phyloP scores from a whole-genome alignment of 805 yeast genomes.

The Starmerella stigmatis region DNA sequence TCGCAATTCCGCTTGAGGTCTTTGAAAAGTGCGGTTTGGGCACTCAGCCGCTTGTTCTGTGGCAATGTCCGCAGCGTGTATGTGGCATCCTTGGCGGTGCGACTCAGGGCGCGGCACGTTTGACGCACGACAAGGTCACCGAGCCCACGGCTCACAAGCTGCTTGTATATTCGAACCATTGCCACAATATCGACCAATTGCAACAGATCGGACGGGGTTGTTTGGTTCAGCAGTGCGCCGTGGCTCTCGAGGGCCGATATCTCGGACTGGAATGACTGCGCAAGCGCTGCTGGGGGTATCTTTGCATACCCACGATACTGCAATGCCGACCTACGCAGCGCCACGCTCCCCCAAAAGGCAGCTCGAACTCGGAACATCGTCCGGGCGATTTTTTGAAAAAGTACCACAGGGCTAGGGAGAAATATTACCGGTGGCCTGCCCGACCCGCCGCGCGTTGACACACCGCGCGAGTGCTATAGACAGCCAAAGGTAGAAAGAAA shows the following conservation, averaged over 20 bases:
- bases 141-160: slow-evolving; percentile 7
- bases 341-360: neutral
- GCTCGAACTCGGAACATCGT: neutral
- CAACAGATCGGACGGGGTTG: slow-evolving; percentile 14
- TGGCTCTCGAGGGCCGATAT: slow-evolving; percentile 11
- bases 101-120: slow-evolving; percentile 17
- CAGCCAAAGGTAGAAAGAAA: too few relatives aligned
- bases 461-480: too few relatives aligned
- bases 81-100: slow-evolving; percentile 22
- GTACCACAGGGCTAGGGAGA: neutral
- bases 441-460: too few relatives aligned
- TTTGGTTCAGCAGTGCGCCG: slow-evolving; percentile 23
- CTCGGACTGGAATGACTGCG: slow-evolving; percentile 13
- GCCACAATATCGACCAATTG: slow-evolving; percentile 21
- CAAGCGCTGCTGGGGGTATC: neutral
- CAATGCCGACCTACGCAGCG: neutral
- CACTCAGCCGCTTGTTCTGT: slow-evolving; percentile 2
- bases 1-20: slow-evolving; percentile 13
- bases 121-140: slow-evolving; percentile 5
- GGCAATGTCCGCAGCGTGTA: slow-evolving; percentile 16
- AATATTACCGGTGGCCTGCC: neutral
- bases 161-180: slow-evolving; percentile 18
- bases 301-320: neutral
- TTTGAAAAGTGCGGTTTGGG: slow-evolving; percentile 5
- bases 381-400: neutral